Percentiles rank a stretch among this genome's conserved stretches.
Conservation (phyloP, 2,329 filamentous ascomycete species). For the Cercospora canescens region DNA sequence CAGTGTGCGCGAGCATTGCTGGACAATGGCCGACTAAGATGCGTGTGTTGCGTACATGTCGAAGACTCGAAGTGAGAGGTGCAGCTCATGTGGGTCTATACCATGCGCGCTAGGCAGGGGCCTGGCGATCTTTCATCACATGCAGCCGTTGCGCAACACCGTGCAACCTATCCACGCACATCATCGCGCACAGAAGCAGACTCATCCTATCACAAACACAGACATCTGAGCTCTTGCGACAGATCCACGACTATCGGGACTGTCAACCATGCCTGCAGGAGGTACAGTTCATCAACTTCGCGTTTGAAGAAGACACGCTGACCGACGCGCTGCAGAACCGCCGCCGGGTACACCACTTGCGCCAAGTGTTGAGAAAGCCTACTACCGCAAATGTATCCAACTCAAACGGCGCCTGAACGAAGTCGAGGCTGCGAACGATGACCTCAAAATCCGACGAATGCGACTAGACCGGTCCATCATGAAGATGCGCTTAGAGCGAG, state of each 20-base stretch:
- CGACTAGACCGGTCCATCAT: constrained; percentile 83
- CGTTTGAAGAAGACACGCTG: not conserved
- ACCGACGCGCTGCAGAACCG: constrained; percentile 1
- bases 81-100: constrained; percentile 1
- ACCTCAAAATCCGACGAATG: constrained; percentile 73
- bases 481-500: constrained; percentile 86
- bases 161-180: not conserved
- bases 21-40: not conserved
- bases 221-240: not conserved
- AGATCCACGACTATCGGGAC: not conserved
- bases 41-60: not conserved
- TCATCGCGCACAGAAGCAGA: not conserved
- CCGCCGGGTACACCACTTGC: constrained; percentile 56
- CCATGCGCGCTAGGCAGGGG: not conserved
- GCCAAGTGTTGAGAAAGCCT: constrained; percentile 91
- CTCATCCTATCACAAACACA: not conserved
- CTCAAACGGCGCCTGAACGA: constrained; percentile 89
- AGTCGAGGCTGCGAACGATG: constrained; percentile 88
- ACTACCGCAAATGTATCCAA: constrained; percentile 94
- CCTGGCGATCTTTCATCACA: not conserved
- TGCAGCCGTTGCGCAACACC: not conserved
- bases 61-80: not conserved
- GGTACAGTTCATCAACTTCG: not conserved
- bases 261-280: constrained; percentile 5
- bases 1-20: not conserved